Conservation (phyloP, 2,329 filamentous ascomycete species). For the Scytalidium sp. region DNA sequence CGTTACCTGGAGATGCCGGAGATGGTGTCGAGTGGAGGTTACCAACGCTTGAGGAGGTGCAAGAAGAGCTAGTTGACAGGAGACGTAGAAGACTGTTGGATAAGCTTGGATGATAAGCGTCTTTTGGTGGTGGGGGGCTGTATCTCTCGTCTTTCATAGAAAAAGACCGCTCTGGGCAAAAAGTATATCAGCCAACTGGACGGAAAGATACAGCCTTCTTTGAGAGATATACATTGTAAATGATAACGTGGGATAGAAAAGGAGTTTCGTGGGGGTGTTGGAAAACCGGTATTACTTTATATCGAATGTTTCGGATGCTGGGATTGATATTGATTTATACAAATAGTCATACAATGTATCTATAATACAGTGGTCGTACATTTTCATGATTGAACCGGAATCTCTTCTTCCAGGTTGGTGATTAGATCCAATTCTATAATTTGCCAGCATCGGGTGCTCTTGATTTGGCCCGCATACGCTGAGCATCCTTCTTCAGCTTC, state of each 20-base stretch:
- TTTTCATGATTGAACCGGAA: background rate
- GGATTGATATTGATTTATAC: background rate
- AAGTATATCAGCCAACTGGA: too few relatives aligned
- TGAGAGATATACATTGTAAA: background rate
- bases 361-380: background rate
- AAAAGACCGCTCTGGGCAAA: too few relatives aligned
- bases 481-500: conserved; percentile 61
- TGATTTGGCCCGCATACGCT: conserved; percentile 37
- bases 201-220: background rate
- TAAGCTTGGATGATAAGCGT: conserved; percentile 43
- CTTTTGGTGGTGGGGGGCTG: background rate
- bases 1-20: conserved; percentile 81
- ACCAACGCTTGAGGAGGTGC: conserved; percentile 88
- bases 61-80: conserved; percentile 86
- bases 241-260: background rate
- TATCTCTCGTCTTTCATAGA: too few relatives aligned
- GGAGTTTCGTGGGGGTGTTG: background rate
- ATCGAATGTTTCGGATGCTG: background rate
- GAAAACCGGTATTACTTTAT: background rate
- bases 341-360: background rate
- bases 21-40: conserved; percentile 81
- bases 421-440: background rate
- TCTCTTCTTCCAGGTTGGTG: background rate
- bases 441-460: conserved; percentile 1
- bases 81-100: conserved; percentile 80